Percentiles rank a stretch among this genome's conserved stretches.
Evolutionary conservation across 371 early-diverging fungal species (phyloP).

Genomic region (Blakeslea trispora): DNA sequence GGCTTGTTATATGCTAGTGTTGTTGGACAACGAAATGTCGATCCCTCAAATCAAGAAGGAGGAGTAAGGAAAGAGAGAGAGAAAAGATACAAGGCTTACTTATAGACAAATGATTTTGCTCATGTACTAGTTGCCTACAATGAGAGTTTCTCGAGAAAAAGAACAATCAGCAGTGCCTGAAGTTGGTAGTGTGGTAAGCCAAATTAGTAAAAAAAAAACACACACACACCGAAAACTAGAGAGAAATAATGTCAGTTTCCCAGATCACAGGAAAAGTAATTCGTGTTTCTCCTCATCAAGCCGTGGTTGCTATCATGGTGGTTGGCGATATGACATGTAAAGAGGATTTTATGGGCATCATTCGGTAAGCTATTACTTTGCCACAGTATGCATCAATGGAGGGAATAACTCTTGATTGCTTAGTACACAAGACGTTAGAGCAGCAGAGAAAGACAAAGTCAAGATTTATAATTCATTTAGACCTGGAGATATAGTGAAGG

Average conservation of each 20-base stretch:
- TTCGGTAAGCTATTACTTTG: constrained; percentile 58
- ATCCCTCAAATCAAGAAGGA: constrained; percentile 29
- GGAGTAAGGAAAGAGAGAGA: constrained; percentile 26
- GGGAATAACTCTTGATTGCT: neutral
- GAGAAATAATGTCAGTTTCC: neutral
- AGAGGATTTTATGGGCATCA: constrained; percentile 92
- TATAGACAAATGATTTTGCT: neutral
- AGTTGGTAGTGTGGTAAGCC: constrained; percentile 76
- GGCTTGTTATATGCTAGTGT: constrained; percentile 80
- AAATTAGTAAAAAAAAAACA: neutral
- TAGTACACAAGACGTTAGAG: constrained; percentile 89
- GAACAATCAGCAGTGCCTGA: constrained; percentile 80
- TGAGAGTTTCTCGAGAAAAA: constrained; percentile 71
- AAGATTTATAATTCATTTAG: constrained; percentile 88
- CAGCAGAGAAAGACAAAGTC: constrained; percentile 93
- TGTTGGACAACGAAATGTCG: constrained; percentile 65
- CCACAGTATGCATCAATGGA: neutral
- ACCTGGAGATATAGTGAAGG: constrained; percentile 93
- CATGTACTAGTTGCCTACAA: constrained; percentile 53
- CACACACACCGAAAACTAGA: neutral
- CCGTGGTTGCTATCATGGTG: constrained; percentile 87
- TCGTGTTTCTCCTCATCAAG: constrained; percentile 83
- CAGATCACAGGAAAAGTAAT: constrained; percentile 81
- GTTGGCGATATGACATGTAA: constrained; percentile 82
- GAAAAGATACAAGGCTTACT: neutral